Percentiles rank a stretch among this genome's conserved stretches.
Conservation (phyloP, 2,329 filamentous ascomycete genomes). For the Colletotrichum caudatum region DNA sequence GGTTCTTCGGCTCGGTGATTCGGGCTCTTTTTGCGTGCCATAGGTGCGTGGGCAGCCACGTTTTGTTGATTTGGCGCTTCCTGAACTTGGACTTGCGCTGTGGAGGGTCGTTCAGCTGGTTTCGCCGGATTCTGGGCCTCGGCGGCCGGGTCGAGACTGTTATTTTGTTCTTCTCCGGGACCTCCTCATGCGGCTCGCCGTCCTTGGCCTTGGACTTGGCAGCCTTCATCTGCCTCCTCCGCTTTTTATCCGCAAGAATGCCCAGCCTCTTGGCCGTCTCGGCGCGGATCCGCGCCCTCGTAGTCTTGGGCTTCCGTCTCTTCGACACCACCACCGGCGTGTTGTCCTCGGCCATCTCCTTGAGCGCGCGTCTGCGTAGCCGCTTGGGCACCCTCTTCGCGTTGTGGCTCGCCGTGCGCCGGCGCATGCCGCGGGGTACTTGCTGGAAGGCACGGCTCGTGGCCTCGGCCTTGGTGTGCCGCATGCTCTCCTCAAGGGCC, state of each 20-base stretch:
- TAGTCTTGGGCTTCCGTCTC: conserved; percentile 70
- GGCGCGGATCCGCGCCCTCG: conserved; percentile 72
- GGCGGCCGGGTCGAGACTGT: conserved; percentile 56
- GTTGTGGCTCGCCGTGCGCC: conserved; percentile 95
- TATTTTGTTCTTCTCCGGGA: conserved; percentile 43
- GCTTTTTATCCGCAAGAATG: conserved; percentile 69
- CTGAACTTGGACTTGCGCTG: conserved; percentile 75
- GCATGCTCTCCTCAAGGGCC: conserved; percentile 85
- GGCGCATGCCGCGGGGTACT: conserved; percentile 84
- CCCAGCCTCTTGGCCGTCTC: conserved; percentile 81
- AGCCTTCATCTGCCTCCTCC: conserved; percentile 56
- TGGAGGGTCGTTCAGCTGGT: conserved; percentile 72
- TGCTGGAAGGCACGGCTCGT: conserved; percentile 87
- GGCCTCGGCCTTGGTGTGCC: conserved; percentile 72
- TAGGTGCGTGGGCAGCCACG: conserved; percentile 93
- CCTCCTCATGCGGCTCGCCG: conserved; percentile 45
- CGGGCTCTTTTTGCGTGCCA: conserved; percentile 93
- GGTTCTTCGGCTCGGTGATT: conserved; percentile 83
- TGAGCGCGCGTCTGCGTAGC: conserved; percentile 75
- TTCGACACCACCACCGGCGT: conserved; percentile 81
- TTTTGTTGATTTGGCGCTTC: conserved; percentile 88
- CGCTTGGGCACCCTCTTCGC: conserved; percentile 87
- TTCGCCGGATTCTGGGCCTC: conserved; percentile 76
- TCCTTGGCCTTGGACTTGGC: conserved; percentile 50
- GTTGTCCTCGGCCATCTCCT: conserved; percentile 89